Conservation (phyloP, 208 protist genomes). For the Leptomonas seymouri region DNA sequence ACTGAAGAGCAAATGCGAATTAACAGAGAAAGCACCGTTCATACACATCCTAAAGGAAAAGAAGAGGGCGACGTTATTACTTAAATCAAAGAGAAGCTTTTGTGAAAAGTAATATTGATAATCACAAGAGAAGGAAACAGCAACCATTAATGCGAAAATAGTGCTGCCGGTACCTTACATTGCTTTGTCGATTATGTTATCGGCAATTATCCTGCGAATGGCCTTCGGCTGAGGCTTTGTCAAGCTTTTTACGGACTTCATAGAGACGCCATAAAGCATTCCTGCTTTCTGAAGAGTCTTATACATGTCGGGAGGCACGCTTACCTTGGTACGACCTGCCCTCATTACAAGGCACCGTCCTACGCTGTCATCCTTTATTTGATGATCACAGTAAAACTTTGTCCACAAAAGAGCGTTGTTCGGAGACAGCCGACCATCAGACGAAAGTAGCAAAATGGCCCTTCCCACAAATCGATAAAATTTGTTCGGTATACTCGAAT, state of each 20-base stretch:
- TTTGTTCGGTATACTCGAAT: slow-evolving; percentile 43
- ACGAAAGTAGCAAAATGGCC: slow-evolving; percentile 34
- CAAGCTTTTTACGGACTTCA: slow-evolving; percentile 1
- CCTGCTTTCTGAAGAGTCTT: slow-evolving; percentile 26
- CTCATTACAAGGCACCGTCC: slow-evolving; percentile 45
- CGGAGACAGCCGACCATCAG: slow-evolving; percentile 34
- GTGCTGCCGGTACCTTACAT: background rate
- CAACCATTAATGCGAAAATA: no score
- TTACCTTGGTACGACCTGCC: background rate
- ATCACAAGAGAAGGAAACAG: slow-evolving; percentile 6
- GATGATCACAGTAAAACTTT: slow-evolving; percentile 54
- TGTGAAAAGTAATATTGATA: background rate
- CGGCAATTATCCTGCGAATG: background rate
- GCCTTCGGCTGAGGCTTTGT: background rate
- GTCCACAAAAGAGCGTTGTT: slow-evolving; percentile 68
- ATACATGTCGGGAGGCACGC: background rate
- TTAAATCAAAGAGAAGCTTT: background rate
- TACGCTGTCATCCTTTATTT: slow-evolving; percentile 72
- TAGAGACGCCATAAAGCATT: slow-evolving; percentile 24
- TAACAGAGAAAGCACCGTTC: no score
- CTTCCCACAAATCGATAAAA: slow-evolving; percentile 68
- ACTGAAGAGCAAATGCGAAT: no score
- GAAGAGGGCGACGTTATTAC: no score
- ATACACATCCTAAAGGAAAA: no score
- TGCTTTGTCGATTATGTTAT: background rate